These are phyloP conservation scores for Eucalyptus cloeziana DNA, from an alignment of 345 rosid species.

Conservation along the genomic window DNA sequence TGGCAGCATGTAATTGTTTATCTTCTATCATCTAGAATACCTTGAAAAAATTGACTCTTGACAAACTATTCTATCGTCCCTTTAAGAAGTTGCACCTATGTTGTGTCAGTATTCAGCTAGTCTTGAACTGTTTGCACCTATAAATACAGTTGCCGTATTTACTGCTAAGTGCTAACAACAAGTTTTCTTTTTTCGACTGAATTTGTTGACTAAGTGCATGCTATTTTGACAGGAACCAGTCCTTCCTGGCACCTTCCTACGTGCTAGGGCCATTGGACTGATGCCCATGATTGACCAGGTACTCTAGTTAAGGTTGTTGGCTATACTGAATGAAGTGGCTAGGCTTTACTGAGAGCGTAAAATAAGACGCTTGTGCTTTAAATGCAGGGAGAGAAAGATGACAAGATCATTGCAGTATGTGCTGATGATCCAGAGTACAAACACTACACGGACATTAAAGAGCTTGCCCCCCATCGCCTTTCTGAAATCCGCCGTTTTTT, in stretches of 20 bases:
- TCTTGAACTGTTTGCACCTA: not conserved
- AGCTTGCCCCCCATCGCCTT: conserved; percentile 95
- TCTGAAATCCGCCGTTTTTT: conserved; percentile 90
- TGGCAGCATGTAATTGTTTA: not conserved
- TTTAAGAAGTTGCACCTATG: not conserved
- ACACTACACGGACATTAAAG: conserved; percentile 79
- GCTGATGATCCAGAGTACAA: conserved; percentile 97
- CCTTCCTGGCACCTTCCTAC: conserved; percentile 88
- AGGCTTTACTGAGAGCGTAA: not conserved
- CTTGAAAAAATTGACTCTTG: not conserved
- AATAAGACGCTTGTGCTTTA: not conserved
- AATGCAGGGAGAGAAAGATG: conserved; percentile 90
- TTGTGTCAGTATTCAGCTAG: not conserved
- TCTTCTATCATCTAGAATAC: not conserved
- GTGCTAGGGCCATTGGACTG: conserved; percentile 94
- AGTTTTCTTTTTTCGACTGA: not conserved
- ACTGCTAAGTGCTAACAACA: not conserved
- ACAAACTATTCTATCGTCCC: not conserved
- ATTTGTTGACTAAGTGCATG: not conserved
- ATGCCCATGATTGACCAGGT: conserved; percentile 99
- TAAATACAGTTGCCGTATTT: not conserved
- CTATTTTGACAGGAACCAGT: conserved; percentile 64
- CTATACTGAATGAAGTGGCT: not conserved
- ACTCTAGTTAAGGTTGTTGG: not conserved
- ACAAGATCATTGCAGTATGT: conserved; percentile 94